Base-by-base conservation (phyloP, 176 grass and related monocot genomes). In the Oryza rufipogon region DNA sequence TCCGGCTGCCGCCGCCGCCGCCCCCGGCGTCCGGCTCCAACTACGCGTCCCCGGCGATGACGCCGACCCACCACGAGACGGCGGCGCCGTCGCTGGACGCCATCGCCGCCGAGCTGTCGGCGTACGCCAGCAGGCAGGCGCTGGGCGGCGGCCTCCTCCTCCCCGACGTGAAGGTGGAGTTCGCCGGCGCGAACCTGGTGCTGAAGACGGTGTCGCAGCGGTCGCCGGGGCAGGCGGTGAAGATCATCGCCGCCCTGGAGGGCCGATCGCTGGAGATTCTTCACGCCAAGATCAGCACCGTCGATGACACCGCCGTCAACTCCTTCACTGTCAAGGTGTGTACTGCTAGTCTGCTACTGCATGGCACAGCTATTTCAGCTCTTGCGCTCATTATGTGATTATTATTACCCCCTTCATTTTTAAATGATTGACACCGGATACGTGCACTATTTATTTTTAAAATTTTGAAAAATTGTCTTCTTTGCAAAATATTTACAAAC, bases 261-360 rank as follows among this genome's bases (percentile, higher is more conserved):
- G 84, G 54, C 2, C 91, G 90, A 12, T 83, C 91, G 16, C 87
- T 98, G 19, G 91, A 98, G 87, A 92, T 98, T 80, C 91, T 98
- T 34, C 77, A 95, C 66, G 96, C 85, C 66, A 95, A 73, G 81
- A 90, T 98, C 68, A 89, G 86, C 77, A 95, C 83, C 74, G 74
- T 93, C 6, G 86, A 94, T 61, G 91, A 91, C 41, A 93, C 89
- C 30, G 80, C 92, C 65, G 68, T 98, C 51, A 95, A 93, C 87
- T 91, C 96, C n/a, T 98, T 93, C 89, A 98, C 89, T 60, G 87
- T 95, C 68, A 98, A 98, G 96, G 96, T 92, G 17, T n/a, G 17
- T 49, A 28, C 28, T 28, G 28, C 28, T 28, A 32, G 30, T 32
- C 30, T 32, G 30, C 30, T 32, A 49, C 9, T 8, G 9, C 42